Percentiles rank a stretch among this genome's conserved stretches.
Conservation (phyloP, 2,329 filamentous ascomycete species). For the Shiraia bambusicola region DNA sequence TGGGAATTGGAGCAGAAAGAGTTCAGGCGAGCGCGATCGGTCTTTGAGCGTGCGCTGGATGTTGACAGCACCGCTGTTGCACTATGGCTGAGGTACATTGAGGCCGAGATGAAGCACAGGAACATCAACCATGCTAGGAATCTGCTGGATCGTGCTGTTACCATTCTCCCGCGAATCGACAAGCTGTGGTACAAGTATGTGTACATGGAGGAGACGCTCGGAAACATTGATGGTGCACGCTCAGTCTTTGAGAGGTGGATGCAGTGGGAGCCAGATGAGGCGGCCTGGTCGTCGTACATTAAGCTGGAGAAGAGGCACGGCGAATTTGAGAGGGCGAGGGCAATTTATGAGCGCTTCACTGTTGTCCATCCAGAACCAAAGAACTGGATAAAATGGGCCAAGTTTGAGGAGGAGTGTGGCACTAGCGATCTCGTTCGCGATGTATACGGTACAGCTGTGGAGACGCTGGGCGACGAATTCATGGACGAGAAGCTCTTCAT, state of each 20-base stretch:
- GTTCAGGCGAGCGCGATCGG: slow-evolving; percentile 82
- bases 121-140: slow-evolving; percentile 93
- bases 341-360: slow-evolving; percentile 87
- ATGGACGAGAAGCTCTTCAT: slow-evolving; percentile 96
- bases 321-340: slow-evolving; percentile 85
- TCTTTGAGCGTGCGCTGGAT: slow-evolving; percentile 94
- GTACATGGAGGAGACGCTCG: slow-evolving; percentile 97
- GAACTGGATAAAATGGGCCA: slow-evolving; percentile 99
- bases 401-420: slow-evolving; percentile 93
- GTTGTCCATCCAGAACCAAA: slow-evolving; percentile 89
- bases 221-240: slow-evolving; percentile 86
- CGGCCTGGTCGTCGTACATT: slow-evolving; percentile 93
- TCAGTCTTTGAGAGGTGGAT: slow-evolving; percentile 98
- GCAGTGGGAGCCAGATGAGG: slow-evolving; percentile 96
- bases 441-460: slow-evolving; percentile 85
- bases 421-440: slow-evolving; percentile 89
- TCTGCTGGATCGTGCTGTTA: slow-evolving; percentile 90
- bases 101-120: slow-evolving; percentile 82
- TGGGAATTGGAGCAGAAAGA: slow-evolving; percentile 99
- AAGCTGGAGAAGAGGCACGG: slow-evolving; percentile 95
- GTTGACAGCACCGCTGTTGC: slow-evolving; percentile 84
- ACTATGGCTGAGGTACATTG: slow-evolving; percentile 90
- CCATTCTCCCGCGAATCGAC: slow-evolving; percentile 84
- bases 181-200: slow-evolving; percentile 99
- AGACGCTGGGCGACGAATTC: slow-evolving; percentile 88